A percentile compares a stretch with the other conserved stretches of the same genome.
Evolutionary conservation across 108 stramenopile genomes (phyloP).

Genomic region (Aurantiochytrium sp.): DNA sequence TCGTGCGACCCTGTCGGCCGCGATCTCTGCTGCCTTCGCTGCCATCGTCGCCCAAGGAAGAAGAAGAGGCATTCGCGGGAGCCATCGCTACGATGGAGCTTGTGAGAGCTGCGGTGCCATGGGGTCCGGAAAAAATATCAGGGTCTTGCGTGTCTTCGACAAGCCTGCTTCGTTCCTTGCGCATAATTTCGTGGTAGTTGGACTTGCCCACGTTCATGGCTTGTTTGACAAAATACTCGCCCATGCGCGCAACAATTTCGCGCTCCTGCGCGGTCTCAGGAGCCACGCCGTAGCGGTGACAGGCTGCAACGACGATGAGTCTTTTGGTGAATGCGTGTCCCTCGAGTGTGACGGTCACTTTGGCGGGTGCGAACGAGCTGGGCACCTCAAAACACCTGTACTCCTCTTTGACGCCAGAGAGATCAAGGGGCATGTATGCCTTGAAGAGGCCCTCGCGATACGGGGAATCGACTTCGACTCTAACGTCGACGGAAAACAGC

Average conservation of each 20-base stretch:
- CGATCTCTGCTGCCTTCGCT: no score
- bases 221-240: not conserved
- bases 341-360: not conserved
- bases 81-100: no score
- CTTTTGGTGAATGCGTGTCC: not conserved
- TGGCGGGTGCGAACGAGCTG: not conserved
- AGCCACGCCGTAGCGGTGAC: not conserved
- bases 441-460: not conserved
- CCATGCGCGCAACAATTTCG: not conserved
- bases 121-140: not conserved
- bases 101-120: no score
- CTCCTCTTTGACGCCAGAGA: not conserved
- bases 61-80: no score
- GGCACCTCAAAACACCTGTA: not conserved
- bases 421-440: not conserved
- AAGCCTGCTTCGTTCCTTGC: not conserved
- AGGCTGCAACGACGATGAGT: not conserved
- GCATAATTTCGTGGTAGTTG: not conserved
- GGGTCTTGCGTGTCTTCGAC: not conserved
- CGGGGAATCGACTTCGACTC: not conserved
- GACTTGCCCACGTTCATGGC: not conserved
- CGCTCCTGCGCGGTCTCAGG: not conserved
- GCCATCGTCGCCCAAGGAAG: no score
- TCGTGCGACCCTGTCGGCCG: no score
- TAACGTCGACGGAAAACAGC: not conserved